Percentiles rank a stretch among this genome's conserved stretches.
phyloP scores from a whole-genome alignment of 1,284 basidiomycete genomes.

The Ceratobasidium sp. region DNA sequence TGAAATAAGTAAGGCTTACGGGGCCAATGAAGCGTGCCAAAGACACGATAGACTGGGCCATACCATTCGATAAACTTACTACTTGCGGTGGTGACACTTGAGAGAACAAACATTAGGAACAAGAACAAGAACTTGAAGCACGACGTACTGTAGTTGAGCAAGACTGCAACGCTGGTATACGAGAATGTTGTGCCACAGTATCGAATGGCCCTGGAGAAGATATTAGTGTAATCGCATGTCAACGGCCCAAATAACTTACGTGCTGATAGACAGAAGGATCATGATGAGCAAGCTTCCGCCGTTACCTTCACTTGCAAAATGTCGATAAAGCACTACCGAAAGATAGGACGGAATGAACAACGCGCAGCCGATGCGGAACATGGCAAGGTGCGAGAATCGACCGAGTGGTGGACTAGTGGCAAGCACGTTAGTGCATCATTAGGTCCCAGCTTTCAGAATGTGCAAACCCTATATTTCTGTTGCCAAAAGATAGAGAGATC shows the following conservation, averaged over 20 bases:
- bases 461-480: conserved; percentile 62
- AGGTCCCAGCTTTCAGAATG: conserved; percentile 42
- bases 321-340: conserved; percentile 71
- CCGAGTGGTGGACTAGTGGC: conserved; percentile 66
- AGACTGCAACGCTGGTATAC: conserved; percentile 78
- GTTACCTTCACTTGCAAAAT: conserved; percentile 51
- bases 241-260: conserved; percentile 23
- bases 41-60: conserved; percentile 83
- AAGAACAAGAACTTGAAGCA: not conserved
- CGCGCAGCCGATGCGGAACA: conserved; percentile 80
- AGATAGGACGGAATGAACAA: conserved; percentile 82
- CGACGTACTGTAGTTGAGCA: conserved; percentile 67
- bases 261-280: conserved; percentile 57
- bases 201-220: conserved; percentile 68
- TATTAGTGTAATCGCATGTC: conserved; percentile 52
- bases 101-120: not conserved
- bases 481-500: not conserved
- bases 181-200: conserved; percentile 79
- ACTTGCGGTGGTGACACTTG: conserved; percentile 80
- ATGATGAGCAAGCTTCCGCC: conserved; percentile 67
- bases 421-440: not conserved
- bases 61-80: conserved; percentile 79
- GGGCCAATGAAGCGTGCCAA: conserved; percentile 80
- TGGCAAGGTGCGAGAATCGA: conserved; percentile 81
- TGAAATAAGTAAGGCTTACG: conserved; percentile 22